Evolutionary conservation across 805 yeast genomes (phyloP), one percentile per base, ranked within the genome.

Genomic region (Saccharomyces cerevisiae): DNA sequence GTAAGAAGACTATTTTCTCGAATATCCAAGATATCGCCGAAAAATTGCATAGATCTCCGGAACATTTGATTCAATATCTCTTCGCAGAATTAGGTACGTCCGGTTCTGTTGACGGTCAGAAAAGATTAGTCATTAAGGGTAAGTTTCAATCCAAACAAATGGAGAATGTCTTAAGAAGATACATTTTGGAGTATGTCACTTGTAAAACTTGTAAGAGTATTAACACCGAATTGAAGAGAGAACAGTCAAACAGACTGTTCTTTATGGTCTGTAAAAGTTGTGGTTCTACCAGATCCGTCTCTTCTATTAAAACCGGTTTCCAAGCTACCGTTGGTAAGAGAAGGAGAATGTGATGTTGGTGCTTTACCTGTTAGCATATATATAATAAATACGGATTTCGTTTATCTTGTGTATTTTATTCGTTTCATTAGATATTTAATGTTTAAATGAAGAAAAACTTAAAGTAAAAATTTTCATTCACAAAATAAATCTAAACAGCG

Each of bases 21-120:
- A 94, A 94, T 73, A 91, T 94, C 61, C 96, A 91, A 76, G 96
- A 88, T 67, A 94, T 94, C 64, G 82, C 96, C 59, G 88, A 88
- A 63, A 94, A 90, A 54, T 80, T 94, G 77, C 97, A 94, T 74
- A 85, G 99, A 77, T 87, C 90, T 53, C 94, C 96, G 62, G 99
- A 94, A 69, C 99, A 94, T 76, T 84, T 94, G 61, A 94, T 94
- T 73, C 97, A 90, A 77, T 94, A 87, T 75, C 76, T 94, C 74
- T 94, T 94, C 75, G 97, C 98, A 1, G 99, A 94, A 77, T 80
- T 94, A 81, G 99, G 99, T 84, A 94, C 99, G 22, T 89, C 98
- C 1, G 99, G 99, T 70, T 91, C 97, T 54, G 92, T 94, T 57
- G 99, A 94, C 75, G 99, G 98, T 72, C 92, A 89, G 73, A 89